Evolutionary conservation across 371 early-diverging fungal genomes (phyloP).

Genomic region (Blastocladiella emersonii): DNA sequence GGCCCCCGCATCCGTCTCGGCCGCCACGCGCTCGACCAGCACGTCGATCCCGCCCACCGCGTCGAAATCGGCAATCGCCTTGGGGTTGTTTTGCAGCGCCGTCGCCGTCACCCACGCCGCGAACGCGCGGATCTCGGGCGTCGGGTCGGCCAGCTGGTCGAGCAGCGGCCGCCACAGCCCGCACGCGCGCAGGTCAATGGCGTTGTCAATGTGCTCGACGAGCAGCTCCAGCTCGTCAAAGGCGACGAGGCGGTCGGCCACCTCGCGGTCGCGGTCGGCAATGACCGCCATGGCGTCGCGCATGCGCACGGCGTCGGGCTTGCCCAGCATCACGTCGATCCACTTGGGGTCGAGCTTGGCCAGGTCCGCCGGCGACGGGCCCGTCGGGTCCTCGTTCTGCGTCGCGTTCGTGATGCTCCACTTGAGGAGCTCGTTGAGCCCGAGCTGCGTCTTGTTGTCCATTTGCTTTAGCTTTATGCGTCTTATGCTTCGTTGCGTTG

Average conservation of each 20-base stretch:
- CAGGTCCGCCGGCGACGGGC: constrained; percentile 20
- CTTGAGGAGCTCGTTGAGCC: constrained; percentile 61
- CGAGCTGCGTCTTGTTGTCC: background rate
- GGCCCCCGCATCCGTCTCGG: background rate
- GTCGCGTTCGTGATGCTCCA: constrained; percentile 77
- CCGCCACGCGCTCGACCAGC: background rate
- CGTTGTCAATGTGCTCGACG: constrained; percentile 91
- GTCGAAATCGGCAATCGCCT: constrained; percentile 21
- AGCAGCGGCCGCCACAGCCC: constrained; percentile 73
- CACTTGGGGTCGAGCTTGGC: constrained; percentile 56
- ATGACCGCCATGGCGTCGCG: constrained; percentile 55
- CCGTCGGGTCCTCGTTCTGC: constrained; percentile 49
- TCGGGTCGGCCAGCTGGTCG: constrained; percentile 31
- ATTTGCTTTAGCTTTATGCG: background rate
- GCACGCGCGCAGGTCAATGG: constrained; percentile 73
- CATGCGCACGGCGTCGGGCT: constrained; percentile 78
- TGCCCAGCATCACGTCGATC: constrained; percentile 81
- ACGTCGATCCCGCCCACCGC: background rate
- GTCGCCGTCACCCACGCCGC: constrained; percentile 87
- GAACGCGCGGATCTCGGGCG: constrained; percentile 48
- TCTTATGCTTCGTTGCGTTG: background rate
- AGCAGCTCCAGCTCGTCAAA: constrained; percentile 88
- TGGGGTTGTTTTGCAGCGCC: constrained; percentile 81
- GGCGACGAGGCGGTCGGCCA: constrained; percentile 59
- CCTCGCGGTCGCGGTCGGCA: constrained; percentile 32